phyloP scores from a whole-genome alignment of 495 filamentous ascomycete genomes.

The Evansstolkia leycettana region DNA sequence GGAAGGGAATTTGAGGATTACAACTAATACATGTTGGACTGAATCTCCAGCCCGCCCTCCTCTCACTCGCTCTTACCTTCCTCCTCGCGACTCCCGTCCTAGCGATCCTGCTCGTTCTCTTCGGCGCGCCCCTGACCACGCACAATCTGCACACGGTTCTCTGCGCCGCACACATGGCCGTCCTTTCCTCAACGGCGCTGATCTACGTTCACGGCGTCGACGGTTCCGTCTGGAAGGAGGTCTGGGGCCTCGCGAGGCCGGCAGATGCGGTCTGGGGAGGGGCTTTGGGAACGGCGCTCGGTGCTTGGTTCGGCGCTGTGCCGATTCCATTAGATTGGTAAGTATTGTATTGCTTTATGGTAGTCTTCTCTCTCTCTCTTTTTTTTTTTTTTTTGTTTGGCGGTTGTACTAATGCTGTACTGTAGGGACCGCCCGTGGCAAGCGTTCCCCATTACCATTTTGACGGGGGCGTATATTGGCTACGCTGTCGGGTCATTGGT shows the following conservation, averaged over 20 bases:
- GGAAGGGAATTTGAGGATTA: too few relatives aligned
- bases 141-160: constrained; percentile 69
- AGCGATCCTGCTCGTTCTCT: constrained; percentile 58
- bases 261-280: constrained; percentile 28
- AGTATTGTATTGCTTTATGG: too few relatives aligned
- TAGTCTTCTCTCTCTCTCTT: too few relatives aligned
- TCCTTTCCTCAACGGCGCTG: constrained; percentile 61
- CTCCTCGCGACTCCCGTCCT: constrained; percentile 54
- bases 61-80: constrained; percentile 49
- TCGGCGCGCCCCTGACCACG: constrained; percentile 82
- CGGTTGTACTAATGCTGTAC: constrained; percentile 11
- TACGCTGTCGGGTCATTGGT: constrained; percentile 48
- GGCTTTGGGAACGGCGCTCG: constrained; percentile 36
- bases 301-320: constrained; percentile 56
- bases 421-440: constrained; percentile 85
- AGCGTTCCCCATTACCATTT: constrained; percentile 88
- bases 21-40: too few relatives aligned
- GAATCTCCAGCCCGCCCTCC: constrained; percentile 42
- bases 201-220: constrained; percentile 82
- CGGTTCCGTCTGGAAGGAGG: constrained; percentile 55
- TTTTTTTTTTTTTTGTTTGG: constrained; percentile 4
- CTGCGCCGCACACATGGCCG: constrained; percentile 65
- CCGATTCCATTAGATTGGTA: constrained; percentile 95
- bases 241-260: constrained; percentile 38
- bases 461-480: constrained; percentile 59